Percentiles rank a stretch among this genome's conserved stretches.
Evolutionary conservation across 2,329 filamentous ascomycete genomes (phyloP).

Genomic region (Eutypella sp.): DNA sequence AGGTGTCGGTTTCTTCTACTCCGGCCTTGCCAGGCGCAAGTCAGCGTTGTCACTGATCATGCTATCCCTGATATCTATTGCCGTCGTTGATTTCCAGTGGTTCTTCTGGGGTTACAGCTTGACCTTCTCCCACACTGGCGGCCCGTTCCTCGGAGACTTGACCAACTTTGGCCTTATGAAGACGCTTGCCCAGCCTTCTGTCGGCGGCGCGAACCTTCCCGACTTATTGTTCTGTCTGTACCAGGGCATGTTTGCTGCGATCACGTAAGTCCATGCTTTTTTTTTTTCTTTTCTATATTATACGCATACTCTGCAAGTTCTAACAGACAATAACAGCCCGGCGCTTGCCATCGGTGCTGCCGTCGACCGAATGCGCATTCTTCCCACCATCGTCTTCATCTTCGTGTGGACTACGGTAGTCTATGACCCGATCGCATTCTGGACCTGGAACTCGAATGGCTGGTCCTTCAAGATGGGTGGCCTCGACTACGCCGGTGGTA

Average conservation of each 20-base stretch:
- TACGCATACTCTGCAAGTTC: background rate
- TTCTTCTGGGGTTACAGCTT: slow-evolving; percentile 94
- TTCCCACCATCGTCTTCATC: slow-evolving; percentile 60
- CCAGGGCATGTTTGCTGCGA: slow-evolving; percentile 84
- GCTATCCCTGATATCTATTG: slow-evolving; percentile 76
- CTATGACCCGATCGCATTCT: slow-evolving; percentile 70
- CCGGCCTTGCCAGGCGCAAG: slow-evolving; percentile 81
- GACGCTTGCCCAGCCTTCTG: slow-evolving; percentile 70
- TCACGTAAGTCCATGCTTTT: slow-evolving; percentile 76
- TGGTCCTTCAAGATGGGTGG: slow-evolving; percentile 66
- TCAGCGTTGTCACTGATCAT: slow-evolving; percentile 83
- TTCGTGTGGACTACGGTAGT: slow-evolving; percentile 69
- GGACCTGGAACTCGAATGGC: slow-evolving; percentile 71
- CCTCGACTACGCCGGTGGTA: slow-evolving; percentile 71
- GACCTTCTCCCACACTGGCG: slow-evolving; percentile 75
- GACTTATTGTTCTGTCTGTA: slow-evolving; percentile 82
- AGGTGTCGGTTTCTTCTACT: slow-evolving; percentile 93
- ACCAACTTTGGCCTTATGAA: slow-evolving; percentile 77
- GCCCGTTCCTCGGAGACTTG: slow-evolving; percentile 72
- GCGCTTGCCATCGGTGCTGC: slow-evolving; percentile 56
- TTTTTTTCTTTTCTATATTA: too few relatives aligned
- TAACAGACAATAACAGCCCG: slow-evolving; percentile 30
- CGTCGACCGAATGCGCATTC: slow-evolving; percentile 56
- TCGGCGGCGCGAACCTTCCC: slow-evolving; percentile 66
- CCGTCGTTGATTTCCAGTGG: slow-evolving; percentile 83